Conservation (phyloP, 257 asterid genomes). For the Solanum tacnaense region DNA sequence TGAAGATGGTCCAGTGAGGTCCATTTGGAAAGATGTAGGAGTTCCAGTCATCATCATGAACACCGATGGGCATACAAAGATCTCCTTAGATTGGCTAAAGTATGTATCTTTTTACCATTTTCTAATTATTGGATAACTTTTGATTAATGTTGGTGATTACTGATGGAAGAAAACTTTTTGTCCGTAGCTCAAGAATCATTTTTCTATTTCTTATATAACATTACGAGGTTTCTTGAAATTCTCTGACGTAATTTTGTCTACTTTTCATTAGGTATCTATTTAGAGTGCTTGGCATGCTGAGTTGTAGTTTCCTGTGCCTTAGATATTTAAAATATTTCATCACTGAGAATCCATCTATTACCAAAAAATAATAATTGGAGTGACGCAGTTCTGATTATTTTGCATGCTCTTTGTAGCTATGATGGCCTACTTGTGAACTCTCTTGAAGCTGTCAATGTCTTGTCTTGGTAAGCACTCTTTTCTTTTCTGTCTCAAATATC, state of each 20-base stretch:
- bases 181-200: neutral
- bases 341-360: neutral
- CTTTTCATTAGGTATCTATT: neutral
- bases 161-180: neutral
- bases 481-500: neutral
- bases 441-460: slow-evolving; percentile 46
- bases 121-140: neutral
- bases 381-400: neutral
- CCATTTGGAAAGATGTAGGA: slow-evolving; percentile 54
- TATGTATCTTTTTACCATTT: slow-evolving; percentile 23
- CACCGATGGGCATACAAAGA: slow-evolving; percentile 32
- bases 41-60: slow-evolving; percentile 33
- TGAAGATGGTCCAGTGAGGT: slow-evolving; percentile 63
- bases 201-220: neutral
- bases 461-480: slow-evolving; percentile 49
- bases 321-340: neutral
- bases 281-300: neutral
- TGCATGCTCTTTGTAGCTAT: slow-evolving; percentile 48
- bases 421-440: slow-evolving; percentile 79
- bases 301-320: neutral
- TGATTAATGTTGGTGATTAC: neutral
- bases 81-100: slow-evolving; percentile 81
- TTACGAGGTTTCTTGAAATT: neutral
- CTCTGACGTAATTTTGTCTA: neutral
- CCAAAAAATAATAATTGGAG: neutral